phyloP scores from a whole-genome alignment of 1,284 basidiomycete genomes.

The Ceratobasidium sp. region DNA sequence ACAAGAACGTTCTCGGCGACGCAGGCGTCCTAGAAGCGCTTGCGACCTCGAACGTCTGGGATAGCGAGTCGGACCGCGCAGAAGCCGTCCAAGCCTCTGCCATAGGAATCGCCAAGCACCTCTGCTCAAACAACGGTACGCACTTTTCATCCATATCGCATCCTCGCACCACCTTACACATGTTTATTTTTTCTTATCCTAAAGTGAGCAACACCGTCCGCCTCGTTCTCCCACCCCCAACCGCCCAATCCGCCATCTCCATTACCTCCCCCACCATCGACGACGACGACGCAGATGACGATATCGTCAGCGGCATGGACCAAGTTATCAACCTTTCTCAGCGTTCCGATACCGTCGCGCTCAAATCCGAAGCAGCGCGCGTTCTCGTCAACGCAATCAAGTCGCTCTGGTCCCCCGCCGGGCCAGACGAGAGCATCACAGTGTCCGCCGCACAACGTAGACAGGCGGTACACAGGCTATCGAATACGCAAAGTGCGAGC shows the following conservation, averaged over 20 bases:
- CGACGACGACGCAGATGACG: conserved; percentile 47
- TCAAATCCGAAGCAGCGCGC: conserved; percentile 90
- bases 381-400: conserved; percentile 86
- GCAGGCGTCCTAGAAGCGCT: conserved; percentile 72
- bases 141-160: conserved; percentile 39
- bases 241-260: conserved; percentile 23
- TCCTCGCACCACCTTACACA: not conserved
- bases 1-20: conserved; percentile 70
- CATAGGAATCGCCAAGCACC: conserved; percentile 88
- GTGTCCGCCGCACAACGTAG: conserved; percentile 56
- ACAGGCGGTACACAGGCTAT: conserved; percentile 65
- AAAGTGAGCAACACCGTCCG: conserved; percentile 68
- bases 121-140: conserved; percentile 80
- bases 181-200: not conserved
- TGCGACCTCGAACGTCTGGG: conserved; percentile 75
- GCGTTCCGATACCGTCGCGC: conserved; percentile 82
- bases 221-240: conserved; percentile 61
- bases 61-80: conserved; percentile 76
- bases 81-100: conserved; percentile 88
- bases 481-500: conserved; percentile 64
- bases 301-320: conserved; percentile 62
- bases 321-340: conserved; percentile 78
- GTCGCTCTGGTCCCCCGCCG: conserved; percentile 67
- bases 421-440: conserved; percentile 51
- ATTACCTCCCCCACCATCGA: conserved; percentile 42